Conservation (phyloP, 768 basidiomycete genomes). For the Agaricus bisporus region DNA sequence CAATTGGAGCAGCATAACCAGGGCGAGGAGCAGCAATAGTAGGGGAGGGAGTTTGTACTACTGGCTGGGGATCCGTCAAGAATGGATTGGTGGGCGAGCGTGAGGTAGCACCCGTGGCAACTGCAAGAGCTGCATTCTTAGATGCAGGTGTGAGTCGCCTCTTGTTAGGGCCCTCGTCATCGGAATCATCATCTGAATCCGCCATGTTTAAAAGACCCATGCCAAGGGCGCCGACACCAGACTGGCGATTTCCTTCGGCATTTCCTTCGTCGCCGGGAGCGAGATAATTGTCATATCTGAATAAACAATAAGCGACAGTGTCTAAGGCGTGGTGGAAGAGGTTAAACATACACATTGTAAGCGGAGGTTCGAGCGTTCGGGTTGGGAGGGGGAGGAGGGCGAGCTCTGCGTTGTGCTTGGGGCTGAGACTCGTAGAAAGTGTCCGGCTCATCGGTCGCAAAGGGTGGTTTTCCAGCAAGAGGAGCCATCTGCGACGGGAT, state of each 20-base stretch:
- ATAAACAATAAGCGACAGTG: conserved; percentile 8
- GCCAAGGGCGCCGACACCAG: conserved; percentile 46
- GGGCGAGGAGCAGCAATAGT: conserved; percentile 66
- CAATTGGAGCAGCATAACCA: conserved; percentile 66
- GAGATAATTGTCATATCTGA: conserved; percentile 62
- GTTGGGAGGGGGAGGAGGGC: conserved; percentile 37
- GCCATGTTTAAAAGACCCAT: conserved; percentile 21
- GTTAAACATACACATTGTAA: conserved; percentile 57
- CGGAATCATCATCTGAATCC: conserved; percentile 26
- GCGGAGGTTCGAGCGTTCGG: conserved; percentile 55
- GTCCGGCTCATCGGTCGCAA: conserved; percentile 65
- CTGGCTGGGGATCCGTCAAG: conserved; percentile 4
- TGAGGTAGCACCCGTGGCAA: conserved; percentile 21
- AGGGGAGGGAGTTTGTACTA: conserved; percentile 18
- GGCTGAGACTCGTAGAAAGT: conserved; percentile 44
- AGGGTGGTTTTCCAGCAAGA: conserved; percentile 58
- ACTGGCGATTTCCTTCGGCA: conserved; percentile 9
- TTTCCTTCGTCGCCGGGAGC: conserved; percentile 21
- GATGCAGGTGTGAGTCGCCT: conserved; percentile 17
- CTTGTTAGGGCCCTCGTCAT: conserved; percentile 10
- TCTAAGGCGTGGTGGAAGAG: neutral
- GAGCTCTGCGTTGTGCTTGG: conserved; percentile 34
- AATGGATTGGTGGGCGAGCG: conserved; percentile 8
- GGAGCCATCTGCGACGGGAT: conserved; percentile 27
- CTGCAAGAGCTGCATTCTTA: conserved; percentile 33